Evolutionary conservation across 2,329 filamentous ascomycete species (phyloP).

Genomic region (Lithohypha guttulata): DNA sequence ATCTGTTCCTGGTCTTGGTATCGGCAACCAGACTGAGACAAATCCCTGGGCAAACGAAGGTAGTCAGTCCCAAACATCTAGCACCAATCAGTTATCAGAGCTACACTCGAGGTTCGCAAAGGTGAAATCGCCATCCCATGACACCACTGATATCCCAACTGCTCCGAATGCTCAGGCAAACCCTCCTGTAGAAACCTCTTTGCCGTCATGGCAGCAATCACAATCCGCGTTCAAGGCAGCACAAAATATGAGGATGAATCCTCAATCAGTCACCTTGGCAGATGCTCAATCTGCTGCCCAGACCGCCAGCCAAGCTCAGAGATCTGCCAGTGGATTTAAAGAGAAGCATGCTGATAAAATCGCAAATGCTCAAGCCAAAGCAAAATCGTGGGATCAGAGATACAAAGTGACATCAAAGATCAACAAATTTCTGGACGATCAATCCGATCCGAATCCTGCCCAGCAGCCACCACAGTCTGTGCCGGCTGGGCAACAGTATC

Average conservation of each 20-base stretch:
- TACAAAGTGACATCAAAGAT: constrained; percentile 46
- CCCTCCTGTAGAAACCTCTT: constrained; percentile 24
- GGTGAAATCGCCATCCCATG: constrained; percentile 28
- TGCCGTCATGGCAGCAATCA: constrained; percentile 51
- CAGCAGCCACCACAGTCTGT: constrained; percentile 14
- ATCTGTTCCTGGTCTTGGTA: constrained; percentile 67
- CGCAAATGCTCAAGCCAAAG: constrained; percentile 46
- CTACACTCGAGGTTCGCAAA: constrained; percentile 58
- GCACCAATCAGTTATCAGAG: constrained; percentile 46
- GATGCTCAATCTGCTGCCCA: constrained; percentile 49
- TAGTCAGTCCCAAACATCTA: constrained; percentile 25
- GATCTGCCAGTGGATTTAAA: constrained; percentile 57
- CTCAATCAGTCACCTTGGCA: constrained; percentile 49
- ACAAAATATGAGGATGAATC: constrained; percentile 48
- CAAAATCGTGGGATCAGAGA: constrained; percentile 50
- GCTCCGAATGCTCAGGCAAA: constrained; percentile 22
- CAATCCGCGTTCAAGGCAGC: constrained; percentile 53
- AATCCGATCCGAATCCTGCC: constrained; percentile 21
- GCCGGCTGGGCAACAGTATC: constrained; percentile 16
- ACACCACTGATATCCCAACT: neutral
- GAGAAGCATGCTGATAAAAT: constrained; percentile 61
- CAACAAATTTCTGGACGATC: constrained; percentile 37
- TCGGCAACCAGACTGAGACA: constrained; percentile 36
- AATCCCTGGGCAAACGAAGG: constrained; percentile 22
- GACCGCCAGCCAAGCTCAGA: constrained; percentile 50